Percentiles rank a stretch among this genome's conserved stretches.
Conservation (phyloP, 176 grass and related monocot species). For the Saccharum spontaneum region DNA sequence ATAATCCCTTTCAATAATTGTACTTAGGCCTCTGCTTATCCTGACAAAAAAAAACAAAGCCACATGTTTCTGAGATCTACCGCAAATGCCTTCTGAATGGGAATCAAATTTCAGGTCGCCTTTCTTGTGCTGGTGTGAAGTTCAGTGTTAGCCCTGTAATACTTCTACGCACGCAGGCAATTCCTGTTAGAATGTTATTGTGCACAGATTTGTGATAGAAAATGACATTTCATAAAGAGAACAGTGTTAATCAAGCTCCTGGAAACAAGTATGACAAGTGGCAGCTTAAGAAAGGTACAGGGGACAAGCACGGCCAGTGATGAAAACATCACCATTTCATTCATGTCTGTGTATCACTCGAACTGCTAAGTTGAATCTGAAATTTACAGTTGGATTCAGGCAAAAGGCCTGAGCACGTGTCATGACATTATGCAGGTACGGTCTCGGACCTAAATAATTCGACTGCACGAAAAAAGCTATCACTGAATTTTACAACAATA, state of each 20-base stretch:
- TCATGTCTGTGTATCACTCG: not conserved
- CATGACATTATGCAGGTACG: not conserved
- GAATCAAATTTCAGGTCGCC: not conserved
- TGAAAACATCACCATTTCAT: not conserved
- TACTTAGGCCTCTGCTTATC: not conserved
- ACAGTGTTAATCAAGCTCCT: not conserved
- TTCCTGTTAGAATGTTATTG: not conserved
- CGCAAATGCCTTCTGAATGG: not conserved
- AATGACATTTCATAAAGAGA: not conserved
- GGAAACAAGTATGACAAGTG: not conserved
- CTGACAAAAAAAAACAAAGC: not conserved
- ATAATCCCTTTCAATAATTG: slow-evolving; percentile 31
- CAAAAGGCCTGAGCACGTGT: not conserved
- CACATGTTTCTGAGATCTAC: not conserved
- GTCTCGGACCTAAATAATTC: not conserved
- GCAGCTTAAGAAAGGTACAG: not conserved
- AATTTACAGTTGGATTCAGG: slow-evolving; percentile 47
- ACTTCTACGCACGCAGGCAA: not conserved
- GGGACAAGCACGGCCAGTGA: not conserved
- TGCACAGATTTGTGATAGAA: not conserved
- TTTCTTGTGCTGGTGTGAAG: not conserved
- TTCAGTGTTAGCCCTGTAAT: not conserved
- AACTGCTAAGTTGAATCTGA: slow-evolving; percentile 28
- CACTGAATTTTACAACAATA: slow-evolving; percentile 35
- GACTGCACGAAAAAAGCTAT: not conserved